Percentiles rank a stretch among this genome's conserved stretches.
Conservation (phyloP, 768 basidiomycete species). For the Boletus pseudo-olivaceus region DNA sequence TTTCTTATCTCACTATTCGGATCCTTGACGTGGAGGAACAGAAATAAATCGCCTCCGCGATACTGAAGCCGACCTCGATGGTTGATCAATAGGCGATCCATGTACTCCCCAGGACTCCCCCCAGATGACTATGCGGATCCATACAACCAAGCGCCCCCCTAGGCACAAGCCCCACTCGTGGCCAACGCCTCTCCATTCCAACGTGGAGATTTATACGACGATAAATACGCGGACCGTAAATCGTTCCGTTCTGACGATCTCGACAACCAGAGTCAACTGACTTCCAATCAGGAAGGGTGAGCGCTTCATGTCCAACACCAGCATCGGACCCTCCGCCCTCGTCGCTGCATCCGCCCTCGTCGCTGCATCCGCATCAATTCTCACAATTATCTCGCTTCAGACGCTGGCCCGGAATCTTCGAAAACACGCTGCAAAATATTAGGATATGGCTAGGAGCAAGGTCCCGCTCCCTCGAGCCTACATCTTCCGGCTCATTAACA, state of each 20-base stretch:
- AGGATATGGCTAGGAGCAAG: no score
- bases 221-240: constrained; percentile 73
- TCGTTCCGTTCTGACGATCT: constrained; percentile 75
- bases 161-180: constrained; percentile 79
- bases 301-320: no score
- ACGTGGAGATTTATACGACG: constrained; percentile 68
- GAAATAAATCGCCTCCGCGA: constrained; percentile 73
- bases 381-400: no score
- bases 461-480: no score
- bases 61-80: constrained; percentile 62
- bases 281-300: constrained; percentile 68
- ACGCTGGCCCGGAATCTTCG: no score
- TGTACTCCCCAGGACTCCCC: constrained; percentile 57
- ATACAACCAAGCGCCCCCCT: constrained; percentile 51
- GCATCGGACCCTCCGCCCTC: no score
- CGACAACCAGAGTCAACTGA: constrained; percentile 74
- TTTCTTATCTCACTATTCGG: constrained; percentile 83
- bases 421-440: no score
- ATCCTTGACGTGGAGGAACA: constrained; percentile 81
- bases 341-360: no score
- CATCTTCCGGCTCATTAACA: no score
- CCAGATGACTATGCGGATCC: constrained; percentile 50
- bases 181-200: constrained; percentile 79
- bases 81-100: constrained; percentile 58
- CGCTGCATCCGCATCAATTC: no score